Conservation (phyloP, 2,329 filamentous ascomycete genomes). For the Aspergillus awamori region DNA sequence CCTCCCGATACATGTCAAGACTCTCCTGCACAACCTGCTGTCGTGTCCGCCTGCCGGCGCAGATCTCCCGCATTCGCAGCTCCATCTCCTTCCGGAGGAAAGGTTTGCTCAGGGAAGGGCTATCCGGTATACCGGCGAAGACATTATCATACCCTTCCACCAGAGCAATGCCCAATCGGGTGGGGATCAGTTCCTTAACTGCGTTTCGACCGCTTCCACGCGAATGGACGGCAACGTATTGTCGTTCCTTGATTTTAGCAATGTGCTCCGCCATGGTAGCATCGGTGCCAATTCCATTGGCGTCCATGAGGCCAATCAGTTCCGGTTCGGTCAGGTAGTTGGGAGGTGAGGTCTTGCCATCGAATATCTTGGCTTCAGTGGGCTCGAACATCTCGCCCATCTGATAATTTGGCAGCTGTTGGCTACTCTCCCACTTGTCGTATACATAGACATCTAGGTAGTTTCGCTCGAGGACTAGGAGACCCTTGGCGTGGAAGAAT, state of each 20-base stretch:
- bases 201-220: constrained; percentile 51
- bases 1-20: constrained; percentile 80
- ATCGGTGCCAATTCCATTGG: constrained; percentile 96
- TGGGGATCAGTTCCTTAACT: constrained; percentile 88
- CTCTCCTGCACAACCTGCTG: constrained; percentile 78
- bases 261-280: constrained; percentile 99
- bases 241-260: constrained; percentile 85
- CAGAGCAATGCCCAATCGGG: constrained; percentile 84
- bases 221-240: constrained; percentile 75
- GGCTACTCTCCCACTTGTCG: constrained; percentile 91
- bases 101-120: constrained; percentile 81
- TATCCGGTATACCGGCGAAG: constrained; percentile 72
- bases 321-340: constrained; percentile 92
- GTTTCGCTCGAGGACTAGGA: constrained; percentile 84
- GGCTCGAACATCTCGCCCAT: constrained; percentile 83
- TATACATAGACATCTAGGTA: constrained; percentile 96
- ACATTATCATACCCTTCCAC: constrained; percentile 95
- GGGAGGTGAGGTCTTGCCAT: constrained; percentile 86
- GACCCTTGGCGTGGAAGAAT: constrained; percentile 76
- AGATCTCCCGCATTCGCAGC: constrained; percentile 93
- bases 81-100: constrained; percentile 99
- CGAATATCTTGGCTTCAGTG: constrained; percentile 82
- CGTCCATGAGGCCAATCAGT: constrained; percentile 94
- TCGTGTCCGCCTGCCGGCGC: constrained; percentile 77
- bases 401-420: constrained; percentile 76